phyloP scores from a whole-genome alignment of 768 basidiomycete species.

The Pisolithus tinctorius region DNA sequence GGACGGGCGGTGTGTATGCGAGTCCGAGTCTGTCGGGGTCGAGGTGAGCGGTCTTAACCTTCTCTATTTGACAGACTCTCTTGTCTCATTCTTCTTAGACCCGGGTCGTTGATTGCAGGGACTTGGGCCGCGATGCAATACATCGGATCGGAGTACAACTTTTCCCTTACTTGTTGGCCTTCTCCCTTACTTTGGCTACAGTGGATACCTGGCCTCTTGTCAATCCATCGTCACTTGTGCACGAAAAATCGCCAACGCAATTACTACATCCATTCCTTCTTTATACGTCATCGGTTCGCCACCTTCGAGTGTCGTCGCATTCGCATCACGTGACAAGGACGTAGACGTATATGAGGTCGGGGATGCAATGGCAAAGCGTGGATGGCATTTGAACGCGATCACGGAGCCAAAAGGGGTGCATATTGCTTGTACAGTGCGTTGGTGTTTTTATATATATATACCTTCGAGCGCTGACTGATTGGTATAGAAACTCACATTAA shows the following conservation, averaged over 20 bases:
- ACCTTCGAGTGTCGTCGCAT: slow-evolving; percentile 85
- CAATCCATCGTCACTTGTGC: slow-evolving; percentile 72
- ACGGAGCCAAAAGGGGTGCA: slow-evolving; percentile 77
- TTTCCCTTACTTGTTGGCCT: not conserved
- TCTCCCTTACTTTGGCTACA: slow-evolving; percentile 20
- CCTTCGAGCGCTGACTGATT: not conserved
- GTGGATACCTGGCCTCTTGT: slow-evolving; percentile 87
- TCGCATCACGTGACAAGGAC: slow-evolving; percentile 52
- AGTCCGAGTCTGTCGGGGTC: slow-evolving; percentile 89
- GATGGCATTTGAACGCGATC: slow-evolving; percentile 91
- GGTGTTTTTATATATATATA: not conserved
- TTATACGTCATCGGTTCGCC: slow-evolving; percentile 88
- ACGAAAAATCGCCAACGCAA: slow-evolving; percentile 59
- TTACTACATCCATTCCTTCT: slow-evolving; percentile 67
- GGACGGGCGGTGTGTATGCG: slow-evolving; percentile 87
- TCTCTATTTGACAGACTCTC: not conserved
- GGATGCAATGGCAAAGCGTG: slow-evolving; percentile 75
- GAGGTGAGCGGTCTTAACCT: slow-evolving; percentile 44
- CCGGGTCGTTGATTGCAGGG: slow-evolving; percentile 89
- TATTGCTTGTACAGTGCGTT: slow-evolving; percentile 84
- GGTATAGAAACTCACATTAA: slow-evolving; percentile 69
- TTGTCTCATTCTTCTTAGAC: slow-evolving; percentile 35
- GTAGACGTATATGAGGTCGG: slow-evolving; percentile 81
- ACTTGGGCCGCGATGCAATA: slow-evolving; percentile 96
- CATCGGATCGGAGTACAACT: slow-evolving; percentile 74